Evolutionary conservation across 202 grass and related monocot species (phyloP).

Genomic region (Schoenoplectus tabernaemontani): DNA sequence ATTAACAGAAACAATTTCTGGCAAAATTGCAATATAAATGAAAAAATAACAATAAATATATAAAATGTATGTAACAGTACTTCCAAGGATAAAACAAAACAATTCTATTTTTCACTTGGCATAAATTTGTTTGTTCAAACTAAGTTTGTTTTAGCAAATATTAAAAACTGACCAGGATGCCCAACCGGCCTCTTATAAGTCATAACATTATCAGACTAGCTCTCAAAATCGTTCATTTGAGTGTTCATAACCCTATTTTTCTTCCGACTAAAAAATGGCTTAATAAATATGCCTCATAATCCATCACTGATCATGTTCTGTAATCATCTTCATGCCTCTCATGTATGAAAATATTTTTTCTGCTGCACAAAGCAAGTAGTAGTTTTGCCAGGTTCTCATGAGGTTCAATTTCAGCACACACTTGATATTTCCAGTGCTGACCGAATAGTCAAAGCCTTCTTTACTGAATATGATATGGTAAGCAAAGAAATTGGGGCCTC

Average conservation of each 20-base stretch:
- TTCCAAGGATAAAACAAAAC: neutral
- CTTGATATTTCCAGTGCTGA: constrained; percentile 8
- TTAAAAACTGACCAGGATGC: too few species aligned
- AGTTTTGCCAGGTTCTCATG: constrained; percentile 40
- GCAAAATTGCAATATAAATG: neutral
- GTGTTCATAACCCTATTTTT: constrained; percentile 40
- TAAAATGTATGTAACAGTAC: too few species aligned
- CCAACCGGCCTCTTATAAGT: constrained; percentile 35
- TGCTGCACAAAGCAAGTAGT: constrained; percentile 48
- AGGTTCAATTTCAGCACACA: constrained; percentile 50
- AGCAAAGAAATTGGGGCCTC: constrained; percentile 68
- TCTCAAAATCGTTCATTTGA: constrained; percentile 66
- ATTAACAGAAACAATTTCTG: neutral
- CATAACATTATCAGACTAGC: constrained; percentile 41
- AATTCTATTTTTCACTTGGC: neutral
- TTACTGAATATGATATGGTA: constrained; percentile 25
- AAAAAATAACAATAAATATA: neutral
- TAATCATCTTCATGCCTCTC: constrained; percentile 38
- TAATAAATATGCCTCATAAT: constrained; percentile 70
- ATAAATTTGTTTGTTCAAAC: too few species aligned
- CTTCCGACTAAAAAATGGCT: constrained; percentile 58
- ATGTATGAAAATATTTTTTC: constrained; percentile 25
- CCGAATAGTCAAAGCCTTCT: constrained; percentile 33
- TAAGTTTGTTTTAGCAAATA: too few species aligned
- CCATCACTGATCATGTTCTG: constrained; percentile 31